Base-by-base conservation (phyloP, 352 stramenopile genomes). In the Phytophthora rubi region DNA sequence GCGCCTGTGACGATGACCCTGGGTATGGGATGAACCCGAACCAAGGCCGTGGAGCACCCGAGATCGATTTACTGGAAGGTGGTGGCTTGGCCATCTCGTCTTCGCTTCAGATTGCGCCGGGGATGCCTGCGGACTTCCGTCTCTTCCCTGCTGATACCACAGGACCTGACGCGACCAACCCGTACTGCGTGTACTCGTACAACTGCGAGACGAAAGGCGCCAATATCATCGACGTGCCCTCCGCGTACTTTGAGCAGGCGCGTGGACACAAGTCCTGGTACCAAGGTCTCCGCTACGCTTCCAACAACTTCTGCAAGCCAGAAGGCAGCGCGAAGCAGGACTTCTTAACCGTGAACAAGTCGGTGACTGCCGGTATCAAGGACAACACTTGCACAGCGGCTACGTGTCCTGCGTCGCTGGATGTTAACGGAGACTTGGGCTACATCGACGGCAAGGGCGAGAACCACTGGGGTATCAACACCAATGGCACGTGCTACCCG, bases 31-130 rank as follows among this genome's bases (percentile, higher is more conserved):
- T 99, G 69, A 85, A 98, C 80, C 71, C 87, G 9, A 81, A 86
- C 10, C 65, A 83, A 54, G 94, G 94, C 1, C 79, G 93, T 12
- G 95, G 95, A 35, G 88, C 93, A 49, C 95, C 95, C 0, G 95
- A 98, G 65, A 98, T 99, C 71, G 94, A 98, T 79, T 69, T 99
- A 15, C 79, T 98, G 7, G 94, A 97, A 97, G 85, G 90, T 76
- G 79, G 77, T 18, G 82, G 93, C 28, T 70, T 74, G 16, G 79
- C 85, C 10, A 94, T 97, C 74, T 98, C 91, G 10, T 93, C 89
- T 28, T 98, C 93, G 42, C 82, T 98, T 0, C 94, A 99, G 71
- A 86, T 98, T 53, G 77, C 76, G 0, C 88, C 88, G 0, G 90
- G 86, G 7, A 91, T 91, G 76, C 86, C 86, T 0, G 63, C 59